Percentiles rank a stretch among this genome's conserved stretches.
Conservation (phyloP, 305 asterid species). For the Solanum chacoense region DNA sequence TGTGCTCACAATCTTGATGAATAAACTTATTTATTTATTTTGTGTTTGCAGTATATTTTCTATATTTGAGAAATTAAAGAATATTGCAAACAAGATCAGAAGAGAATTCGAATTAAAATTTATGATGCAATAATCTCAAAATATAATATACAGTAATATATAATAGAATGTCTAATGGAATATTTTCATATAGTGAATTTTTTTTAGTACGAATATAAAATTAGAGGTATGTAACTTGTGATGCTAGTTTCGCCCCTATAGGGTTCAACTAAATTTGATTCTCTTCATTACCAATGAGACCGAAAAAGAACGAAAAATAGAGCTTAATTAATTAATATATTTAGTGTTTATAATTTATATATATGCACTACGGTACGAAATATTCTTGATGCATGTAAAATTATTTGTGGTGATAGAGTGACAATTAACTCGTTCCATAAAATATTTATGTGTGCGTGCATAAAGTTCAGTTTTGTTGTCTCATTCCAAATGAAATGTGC, state of each 20-base stretch:
- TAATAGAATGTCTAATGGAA: background rate
- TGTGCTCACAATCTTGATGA: background rate
- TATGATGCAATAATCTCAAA: background rate
- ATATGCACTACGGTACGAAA: background rate
- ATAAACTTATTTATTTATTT: background rate
- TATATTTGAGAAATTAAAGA: background rate
- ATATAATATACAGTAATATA: background rate
- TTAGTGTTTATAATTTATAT: background rate
- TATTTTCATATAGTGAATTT: background rate
- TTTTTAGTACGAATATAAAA: background rate
- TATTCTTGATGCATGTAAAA: background rate
- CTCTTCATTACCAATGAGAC: background rate
- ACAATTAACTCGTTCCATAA: background rate
- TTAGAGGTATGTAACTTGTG: background rate
- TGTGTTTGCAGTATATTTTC: background rate
- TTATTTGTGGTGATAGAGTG: background rate
- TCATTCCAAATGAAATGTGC: background rate
- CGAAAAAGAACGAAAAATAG: background rate
- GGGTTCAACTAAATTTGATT: background rate
- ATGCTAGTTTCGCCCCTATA: background rate
- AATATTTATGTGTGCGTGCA: background rate
- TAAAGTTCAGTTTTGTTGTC: background rate
- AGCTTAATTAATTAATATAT: background rate
- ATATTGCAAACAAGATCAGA: background rate
- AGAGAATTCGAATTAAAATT: background rate